Percentiles rank a stretch among this genome's conserved stretches.
These are phyloP conservation scores for Ramularia endophylla DNA, from an alignment of 2,329 filamentous ascomycete species.

Conservation along the genomic window DNA sequence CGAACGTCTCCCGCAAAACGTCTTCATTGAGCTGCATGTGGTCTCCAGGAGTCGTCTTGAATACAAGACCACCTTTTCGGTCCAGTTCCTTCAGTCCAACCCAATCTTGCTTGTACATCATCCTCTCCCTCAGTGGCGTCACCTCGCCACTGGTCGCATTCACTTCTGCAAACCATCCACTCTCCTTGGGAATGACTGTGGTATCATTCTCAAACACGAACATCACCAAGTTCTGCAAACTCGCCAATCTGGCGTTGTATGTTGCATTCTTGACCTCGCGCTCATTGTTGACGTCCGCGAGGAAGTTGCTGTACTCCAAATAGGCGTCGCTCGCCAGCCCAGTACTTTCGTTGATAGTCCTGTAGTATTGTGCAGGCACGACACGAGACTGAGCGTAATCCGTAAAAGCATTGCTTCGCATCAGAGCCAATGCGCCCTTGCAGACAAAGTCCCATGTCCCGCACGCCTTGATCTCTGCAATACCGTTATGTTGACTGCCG, in stretches of 20 bases:
- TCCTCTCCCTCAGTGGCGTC: conserved; percentile 61
- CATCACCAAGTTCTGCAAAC: conserved; percentile 67
- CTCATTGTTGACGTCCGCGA: conserved; percentile 97
- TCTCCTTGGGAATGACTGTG: conserved; percentile 84
- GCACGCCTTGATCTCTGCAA: conserved; percentile 75
- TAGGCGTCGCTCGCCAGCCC: conserved; percentile 56
- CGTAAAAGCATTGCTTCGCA: conserved; percentile 77
- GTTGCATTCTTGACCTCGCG: conserved; percentile 62
- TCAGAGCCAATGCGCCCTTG: conserved; percentile 67
- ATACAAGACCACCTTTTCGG: conserved; percentile 69
- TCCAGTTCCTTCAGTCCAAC: conserved; percentile 76
- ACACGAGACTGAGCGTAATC: conserved; percentile 69
- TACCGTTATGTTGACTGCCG: conserved; percentile 88
- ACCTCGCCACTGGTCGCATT: conserved; percentile 59
- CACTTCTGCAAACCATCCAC: conserved; percentile 83
- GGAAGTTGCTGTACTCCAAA: conserved; percentile 73
- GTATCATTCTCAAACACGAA: conserved; percentile 82
- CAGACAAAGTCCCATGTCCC: conserved; percentile 69
- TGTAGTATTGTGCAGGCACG: conserved; percentile 93
- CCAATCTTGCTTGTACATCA: conserved; percentile 88
- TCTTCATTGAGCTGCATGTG: conserved; percentile 77
- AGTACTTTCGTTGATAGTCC: conserved; percentile 57
- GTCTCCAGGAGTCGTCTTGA: conserved; percentile 64
- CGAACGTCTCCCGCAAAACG: conserved; percentile 60
- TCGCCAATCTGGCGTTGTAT: conserved; percentile 66